A percentile compares a stretch with the other conserved stretches of the same genome.
Evolutionary conservation across 176 grass and related monocot species (phyloP).

Genomic region (Canna indica): DNA sequence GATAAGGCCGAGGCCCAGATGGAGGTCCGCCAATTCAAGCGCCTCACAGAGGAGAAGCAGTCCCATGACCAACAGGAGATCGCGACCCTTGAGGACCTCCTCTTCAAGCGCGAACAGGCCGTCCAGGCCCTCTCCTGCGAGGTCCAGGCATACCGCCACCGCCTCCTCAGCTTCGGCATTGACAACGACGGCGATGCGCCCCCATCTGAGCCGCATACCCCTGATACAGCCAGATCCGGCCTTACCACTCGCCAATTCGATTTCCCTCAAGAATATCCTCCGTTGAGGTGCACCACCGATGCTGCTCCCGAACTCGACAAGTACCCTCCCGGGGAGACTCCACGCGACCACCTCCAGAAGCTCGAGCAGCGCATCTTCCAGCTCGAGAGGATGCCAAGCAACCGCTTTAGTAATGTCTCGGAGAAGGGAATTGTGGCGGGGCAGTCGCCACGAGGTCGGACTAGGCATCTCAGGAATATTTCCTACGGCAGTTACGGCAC

Average conservation of each 20-base stretch:
- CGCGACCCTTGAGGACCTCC: constrained; percentile 49
- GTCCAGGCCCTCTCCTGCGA: constrained; percentile 61
- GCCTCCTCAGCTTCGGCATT: constrained; percentile 37
- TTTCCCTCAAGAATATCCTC: constrained; percentile 22
- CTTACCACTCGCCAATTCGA: not conserved
- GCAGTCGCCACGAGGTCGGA: constrained; percentile 6
- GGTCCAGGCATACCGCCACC: constrained; percentile 40
- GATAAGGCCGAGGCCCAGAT: constrained; percentile 70
- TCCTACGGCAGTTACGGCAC: constrained; percentile 23
- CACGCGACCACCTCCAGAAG: constrained; percentile 30
- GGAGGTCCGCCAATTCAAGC: constrained; percentile 56
- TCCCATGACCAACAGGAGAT: constrained; percentile 59
- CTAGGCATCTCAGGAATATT: not conserved
- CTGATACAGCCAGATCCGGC: constrained; percentile 2
- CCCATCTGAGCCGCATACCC: constrained; percentile 25
- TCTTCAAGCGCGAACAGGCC: constrained; percentile 74
- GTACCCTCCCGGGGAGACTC: constrained; percentile 19
- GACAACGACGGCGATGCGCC: constrained; percentile 10
- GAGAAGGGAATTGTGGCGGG: constrained; percentile 28
- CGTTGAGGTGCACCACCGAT: constrained; percentile 19
- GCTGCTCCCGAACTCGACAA: constrained; percentile 10
- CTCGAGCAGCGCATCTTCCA: constrained; percentile 30
- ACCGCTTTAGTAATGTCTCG: constrained; percentile 3
- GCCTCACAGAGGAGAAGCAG: constrained; percentile 72
- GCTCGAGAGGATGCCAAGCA: constrained; percentile 23